These are phyloP conservation scores for Syzygium malaccense DNA, from an alignment of 441 rosid genomes.

Conservation along the genomic window DNA sequence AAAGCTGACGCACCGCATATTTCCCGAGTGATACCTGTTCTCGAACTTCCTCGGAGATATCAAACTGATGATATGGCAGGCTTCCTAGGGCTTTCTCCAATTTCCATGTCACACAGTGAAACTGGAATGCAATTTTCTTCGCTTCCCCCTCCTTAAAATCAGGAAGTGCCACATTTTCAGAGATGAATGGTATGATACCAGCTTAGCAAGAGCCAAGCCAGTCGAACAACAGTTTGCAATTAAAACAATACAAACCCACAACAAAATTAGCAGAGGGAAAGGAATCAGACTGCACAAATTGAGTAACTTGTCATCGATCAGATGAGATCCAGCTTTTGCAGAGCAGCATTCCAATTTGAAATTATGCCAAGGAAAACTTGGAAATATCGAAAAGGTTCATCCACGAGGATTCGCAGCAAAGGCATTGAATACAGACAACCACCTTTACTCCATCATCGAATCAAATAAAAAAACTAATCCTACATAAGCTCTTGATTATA, in stretches of 20 bases:
- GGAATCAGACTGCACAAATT: not conserved
- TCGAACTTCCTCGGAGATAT: conserved; percentile 84
- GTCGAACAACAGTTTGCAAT: not conserved
- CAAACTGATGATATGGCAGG: conserved; percentile 56
- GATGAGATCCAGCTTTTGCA: not conserved
- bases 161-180: conserved; percentile 26
- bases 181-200: conserved; percentile 13
- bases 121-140: conserved; percentile 62
- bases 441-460: not conserved
- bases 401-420: not conserved
- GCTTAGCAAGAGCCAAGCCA: not conserved
- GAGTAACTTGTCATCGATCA: not conserved
- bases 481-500: not conserved
- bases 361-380: not conserved
- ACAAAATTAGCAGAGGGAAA: not conserved
- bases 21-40: conserved; percentile 52
- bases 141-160: conserved; percentile 60
- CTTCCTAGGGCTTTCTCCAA: conserved; percentile 70
- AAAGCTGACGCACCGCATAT: not conserved
- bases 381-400: not conserved
- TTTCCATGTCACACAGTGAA: conserved; percentile 74
- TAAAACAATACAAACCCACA: not conserved
- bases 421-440: not conserved
- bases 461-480: not conserved
- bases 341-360: not conserved